Evolutionary conservation across 2,329 filamentous ascomycete species (phyloP).

Genomic region (Tolypocladium album): DNA sequence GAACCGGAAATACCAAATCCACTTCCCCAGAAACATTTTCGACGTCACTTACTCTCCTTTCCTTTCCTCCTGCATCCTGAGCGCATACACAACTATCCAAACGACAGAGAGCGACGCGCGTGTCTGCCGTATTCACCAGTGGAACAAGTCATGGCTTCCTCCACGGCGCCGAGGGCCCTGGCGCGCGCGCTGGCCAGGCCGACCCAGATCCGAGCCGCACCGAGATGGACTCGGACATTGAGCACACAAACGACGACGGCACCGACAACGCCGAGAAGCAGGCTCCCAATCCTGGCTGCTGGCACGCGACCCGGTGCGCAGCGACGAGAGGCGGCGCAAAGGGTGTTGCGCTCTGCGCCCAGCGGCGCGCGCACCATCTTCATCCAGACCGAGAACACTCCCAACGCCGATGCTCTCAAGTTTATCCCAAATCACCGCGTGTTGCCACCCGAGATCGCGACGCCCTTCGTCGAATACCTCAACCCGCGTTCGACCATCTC

Average conservation of each 20-base stretch:
- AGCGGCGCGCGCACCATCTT: conserved; percentile 66
- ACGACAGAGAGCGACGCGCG: background rate
- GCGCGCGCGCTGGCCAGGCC: conserved; percentile 12
- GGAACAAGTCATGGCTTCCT: conserved; percentile 12
- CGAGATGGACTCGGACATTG: conserved; percentile 16
- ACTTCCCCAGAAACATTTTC: background rate
- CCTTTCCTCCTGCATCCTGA: background rate
- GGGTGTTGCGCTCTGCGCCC: background rate
- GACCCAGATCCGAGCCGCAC: conserved; percentile 10
- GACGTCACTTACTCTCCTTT: background rate
- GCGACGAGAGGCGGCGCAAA: background rate
- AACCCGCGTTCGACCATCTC: conserved; percentile 79
- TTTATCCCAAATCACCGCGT: conserved; percentile 87
- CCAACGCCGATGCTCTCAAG: conserved; percentile 92
- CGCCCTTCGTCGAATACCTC: conserved; percentile 84
- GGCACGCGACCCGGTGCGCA: conserved; percentile 7
- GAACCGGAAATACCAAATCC: background rate
- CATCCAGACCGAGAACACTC: conserved; percentile 92
- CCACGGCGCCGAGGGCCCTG: conserved; percentile 11
- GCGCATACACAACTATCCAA: background rate
- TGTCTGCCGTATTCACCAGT: background rate
- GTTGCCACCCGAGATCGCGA: conserved; percentile 61
- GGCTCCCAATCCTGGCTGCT: conserved; percentile 8
- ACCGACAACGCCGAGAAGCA: background rate
- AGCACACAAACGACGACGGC: conserved; percentile 10